phyloP scores from a whole-genome alignment of 352 stramenopile species.

The Paralagenidium karlingii region DNA sequence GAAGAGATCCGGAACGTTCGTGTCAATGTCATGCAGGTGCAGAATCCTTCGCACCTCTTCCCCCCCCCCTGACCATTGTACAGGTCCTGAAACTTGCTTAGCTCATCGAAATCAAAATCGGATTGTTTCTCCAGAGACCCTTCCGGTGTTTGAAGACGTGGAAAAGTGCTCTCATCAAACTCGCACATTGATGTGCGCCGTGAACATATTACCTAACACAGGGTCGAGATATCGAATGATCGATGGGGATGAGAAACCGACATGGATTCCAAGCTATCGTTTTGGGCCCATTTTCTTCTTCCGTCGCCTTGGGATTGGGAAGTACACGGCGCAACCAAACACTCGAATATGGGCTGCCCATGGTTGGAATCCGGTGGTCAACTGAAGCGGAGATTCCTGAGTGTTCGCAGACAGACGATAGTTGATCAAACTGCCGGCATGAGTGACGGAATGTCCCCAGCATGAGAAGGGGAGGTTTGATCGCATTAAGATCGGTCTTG shows the following conservation, averaged over 20 bases:
- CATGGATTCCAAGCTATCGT: constrained; percentile 10
- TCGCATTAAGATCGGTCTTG: constrained; percentile 2
- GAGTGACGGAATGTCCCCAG: constrained; percentile 5
- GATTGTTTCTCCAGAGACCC: constrained; percentile 4
- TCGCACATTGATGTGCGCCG: constrained; percentile 9
- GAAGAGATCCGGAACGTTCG: constrained; percentile 7
- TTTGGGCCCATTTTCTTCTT: constrained; percentile 5
- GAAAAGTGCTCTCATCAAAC: constrained; percentile 8
- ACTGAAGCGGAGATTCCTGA: constrained; percentile 2
- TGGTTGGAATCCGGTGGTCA: constrained; percentile 2
- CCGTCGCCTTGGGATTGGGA: constrained; percentile 6
- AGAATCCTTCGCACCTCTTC: constrained; percentile 8
- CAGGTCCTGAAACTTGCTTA: constrained; percentile 4
- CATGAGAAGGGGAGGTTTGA: constrained; percentile 5
- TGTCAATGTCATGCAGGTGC: constrained; percentile 5
- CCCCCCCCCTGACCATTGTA: constrained; percentile 9
- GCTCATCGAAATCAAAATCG: constrained; percentile 8
- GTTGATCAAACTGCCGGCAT: constrained; percentile 2
- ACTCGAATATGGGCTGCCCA: constrained; percentile 2
- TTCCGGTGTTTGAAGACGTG: constrained; percentile 3
- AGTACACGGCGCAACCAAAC: constrained; percentile 5
- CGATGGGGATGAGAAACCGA: constrained; percentile 10
- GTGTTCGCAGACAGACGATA: constrained; percentile 3
- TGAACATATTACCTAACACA: constrained; percentile 8
- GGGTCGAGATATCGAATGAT: constrained; percentile 9